Evolutionary conservation across 1,284 basidiomycete genomes (phyloP), one percentile per base, ranked within the genome.

Genomic region (Austroboletus novae-zelandiae): DNA sequence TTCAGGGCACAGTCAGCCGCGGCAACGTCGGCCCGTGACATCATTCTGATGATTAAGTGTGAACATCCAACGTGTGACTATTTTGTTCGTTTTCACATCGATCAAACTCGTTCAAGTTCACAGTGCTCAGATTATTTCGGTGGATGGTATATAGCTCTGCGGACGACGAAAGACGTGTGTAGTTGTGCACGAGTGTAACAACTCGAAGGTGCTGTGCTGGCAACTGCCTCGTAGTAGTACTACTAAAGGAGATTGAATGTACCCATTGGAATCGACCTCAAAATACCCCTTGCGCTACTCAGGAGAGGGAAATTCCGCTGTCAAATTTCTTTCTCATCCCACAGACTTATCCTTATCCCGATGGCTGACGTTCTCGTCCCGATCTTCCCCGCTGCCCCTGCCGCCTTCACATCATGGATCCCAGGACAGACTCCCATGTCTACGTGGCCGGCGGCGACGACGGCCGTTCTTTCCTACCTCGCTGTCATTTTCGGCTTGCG

Each of bases 401-500:
- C 64, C 41, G 73, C 83, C 61, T 71, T 88, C 43, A 79, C 77
- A 40, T 77, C 79, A 51, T 93, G 86, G 80, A 77, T 87, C 52
- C 76, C 75, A 36, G 89, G 87, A 18, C 68, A 77, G 60, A 89
- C 89, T 0, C 93, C 91, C 4, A 69, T 97, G 52, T 93, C 90
- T 46, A 95, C 91, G 18, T 78, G 83, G 60, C 78, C 81, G 57
- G 76, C 79, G 54, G 91, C 95, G 52, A 71, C 83, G 45, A 73
- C 81, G 10, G 78, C 86, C 15, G 80, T 98, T 58, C 75, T 73
- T 29, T 79, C 81, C 48, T 99, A 98, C 77, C 81, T 98, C 61
- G 83, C 82, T 63, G 73, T 90, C 74, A 84, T 98, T 68, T 97
- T 98, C 66, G 84, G 89, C 51, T 80, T 93, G 47, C 86, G 86